Evolutionary conservation across 164 flowering plant species (phyloP).

Genomic region (Vitis cinerea): DNA sequence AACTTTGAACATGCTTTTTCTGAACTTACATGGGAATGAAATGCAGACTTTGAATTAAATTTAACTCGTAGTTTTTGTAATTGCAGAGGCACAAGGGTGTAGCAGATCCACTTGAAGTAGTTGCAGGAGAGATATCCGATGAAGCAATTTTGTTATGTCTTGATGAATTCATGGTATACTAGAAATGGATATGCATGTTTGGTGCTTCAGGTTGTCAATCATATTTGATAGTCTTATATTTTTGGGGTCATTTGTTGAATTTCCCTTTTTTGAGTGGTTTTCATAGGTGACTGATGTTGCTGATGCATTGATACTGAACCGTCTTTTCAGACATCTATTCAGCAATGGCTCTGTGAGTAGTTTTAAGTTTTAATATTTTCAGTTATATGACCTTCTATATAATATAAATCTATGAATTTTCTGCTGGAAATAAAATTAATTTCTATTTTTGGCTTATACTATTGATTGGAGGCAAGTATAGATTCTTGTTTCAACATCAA

Average conservation of each 20-base stretch:
- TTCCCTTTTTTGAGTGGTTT: slow-evolving; percentile 4
- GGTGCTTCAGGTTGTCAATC: slow-evolving; percentile 4
- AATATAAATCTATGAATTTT: neutral
- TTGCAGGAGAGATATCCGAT: slow-evolving; percentile 92
- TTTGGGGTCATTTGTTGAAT: neutral
- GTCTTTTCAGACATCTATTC: slow-evolving; percentile 80
- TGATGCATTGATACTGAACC: slow-evolving; percentile 94
- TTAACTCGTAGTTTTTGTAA: neutral
- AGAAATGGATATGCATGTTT: slow-evolving; percentile 3
- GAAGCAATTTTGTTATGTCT: slow-evolving; percentile 88
- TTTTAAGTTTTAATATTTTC: neutral
- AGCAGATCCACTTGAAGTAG: slow-evolving; percentile 96
- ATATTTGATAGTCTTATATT: slow-evolving; percentile 5
- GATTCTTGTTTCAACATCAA: slow-evolving; percentile 97
- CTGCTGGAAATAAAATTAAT: slow-evolving; percentile 1
- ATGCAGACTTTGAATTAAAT: too few species aligned
- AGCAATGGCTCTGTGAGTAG: slow-evolving; percentile 79
- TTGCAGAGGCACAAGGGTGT: slow-evolving; percentile 90
- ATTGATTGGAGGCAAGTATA: slow-evolving; percentile 29
- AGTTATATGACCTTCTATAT: neutral
- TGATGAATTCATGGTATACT: slow-evolving; percentile 93
- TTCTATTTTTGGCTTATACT: too few species aligned
- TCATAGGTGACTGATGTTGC: slow-evolving; percentile 95
- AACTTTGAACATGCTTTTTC: neutral
- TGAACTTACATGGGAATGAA: neutral